Evolutionary conservation across 2,329 filamentous ascomycete genomes (phyloP), one percentile per base, ranked within the genome.

Genomic region (Bretziella fagacearum): DNA sequence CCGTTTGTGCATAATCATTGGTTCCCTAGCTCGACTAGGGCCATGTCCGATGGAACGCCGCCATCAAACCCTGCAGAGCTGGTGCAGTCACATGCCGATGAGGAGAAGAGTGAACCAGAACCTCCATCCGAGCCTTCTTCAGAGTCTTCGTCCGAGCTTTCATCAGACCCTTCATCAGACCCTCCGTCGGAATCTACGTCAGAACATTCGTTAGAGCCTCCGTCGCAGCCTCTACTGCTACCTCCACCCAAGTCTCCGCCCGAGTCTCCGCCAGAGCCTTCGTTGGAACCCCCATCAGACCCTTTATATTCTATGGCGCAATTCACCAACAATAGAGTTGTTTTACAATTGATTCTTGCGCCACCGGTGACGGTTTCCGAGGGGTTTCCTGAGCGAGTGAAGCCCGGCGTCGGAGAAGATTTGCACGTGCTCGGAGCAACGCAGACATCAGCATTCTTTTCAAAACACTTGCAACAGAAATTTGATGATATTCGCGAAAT

Each of bases 401-500:
- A 30, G 15, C 40, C 40, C 4, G 40, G 40, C 4, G 25, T 27
- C 10, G 40, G 40, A 6, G 30, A 30, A 30, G 45, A 51, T 20
- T 20, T 51, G 8, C 40, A 51, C 30, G 45, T 51, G 29, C 44
- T 51, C 10, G 49, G 49, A 1, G 44, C 41, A 13, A 51, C 26
- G 45, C 50, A 20, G 8, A 50, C 18, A 40, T 51, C 49, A 35
- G 26, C 33, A 7, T 32, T 52, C 29, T 36, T 52, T 40, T n/a
- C 46, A 36, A 20, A 53, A 20, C 17, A 52, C 26, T 18, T 52
- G 23, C 32, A 51, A 22, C 6, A 52, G 48, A 41, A 53, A 46
- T 36, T 53, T 47, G 10, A 54, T 47, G 33, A 56, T 40, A 40
- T 57, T 15, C 41, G 44, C 11, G 32, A 51, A 8, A 47, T 51